These are phyloP conservation scores for Alnus rubra DNA, from an alignment of 306 rosid genomes.

Conservation along the genomic window DNA sequence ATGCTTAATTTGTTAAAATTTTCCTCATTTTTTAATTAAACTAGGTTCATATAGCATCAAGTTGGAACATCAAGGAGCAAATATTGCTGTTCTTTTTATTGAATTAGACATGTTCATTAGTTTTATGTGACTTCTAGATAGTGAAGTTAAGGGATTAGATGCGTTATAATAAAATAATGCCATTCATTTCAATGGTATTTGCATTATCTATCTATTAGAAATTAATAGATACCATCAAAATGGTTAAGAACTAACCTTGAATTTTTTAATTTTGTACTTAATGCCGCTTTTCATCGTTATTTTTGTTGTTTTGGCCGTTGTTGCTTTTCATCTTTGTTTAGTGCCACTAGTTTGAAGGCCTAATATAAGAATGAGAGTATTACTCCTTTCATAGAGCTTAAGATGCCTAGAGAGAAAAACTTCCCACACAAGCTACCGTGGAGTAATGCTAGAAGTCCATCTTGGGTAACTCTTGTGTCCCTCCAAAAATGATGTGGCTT, in stretches of 20 bases:
- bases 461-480: too few species aligned
- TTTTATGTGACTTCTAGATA: not conserved
- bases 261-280: not conserved
- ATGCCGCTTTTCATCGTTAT: not conserved
- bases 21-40: not conserved
- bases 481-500: too few species aligned
- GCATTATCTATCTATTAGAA: not conserved
- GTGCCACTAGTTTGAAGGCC: too few species aligned
- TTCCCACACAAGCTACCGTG: too few species aligned
- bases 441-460: too few species aligned
- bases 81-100: not conserved
- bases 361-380: too few species aligned
- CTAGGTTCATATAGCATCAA: not conserved
- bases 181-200: not conserved
- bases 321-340: too few species aligned
- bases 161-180: not conserved
- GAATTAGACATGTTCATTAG: not conserved
- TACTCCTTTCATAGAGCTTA: too few species aligned
- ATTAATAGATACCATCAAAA: not conserved
- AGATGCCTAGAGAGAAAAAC: too few species aligned
- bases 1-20: not conserved
- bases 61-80: not conserved
- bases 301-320: too few species aligned
- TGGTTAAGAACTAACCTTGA: not conserved
- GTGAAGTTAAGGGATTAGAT: not conserved